Percentiles rank a stretch among this genome's conserved stretches.
These are phyloP conservation scores for Pichia sp. DNA, from an alignment of 1,139 yeast species.

Conservation along the genomic window DNA sequence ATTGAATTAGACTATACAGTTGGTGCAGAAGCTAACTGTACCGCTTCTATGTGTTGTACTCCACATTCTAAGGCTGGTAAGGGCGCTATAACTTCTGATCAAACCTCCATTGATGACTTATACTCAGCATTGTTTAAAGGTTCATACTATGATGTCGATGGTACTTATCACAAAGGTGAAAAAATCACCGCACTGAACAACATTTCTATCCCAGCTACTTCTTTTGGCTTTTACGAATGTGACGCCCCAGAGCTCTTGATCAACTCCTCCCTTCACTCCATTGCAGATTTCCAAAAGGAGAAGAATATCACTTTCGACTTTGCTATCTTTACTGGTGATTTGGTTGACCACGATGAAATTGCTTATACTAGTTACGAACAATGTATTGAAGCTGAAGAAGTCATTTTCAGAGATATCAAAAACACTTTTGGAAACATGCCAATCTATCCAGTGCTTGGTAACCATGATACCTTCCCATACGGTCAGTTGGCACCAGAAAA, in stretches of 20 bases:
- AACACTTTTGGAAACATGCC: constrained; percentile 46
- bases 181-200: constrained; percentile 4
- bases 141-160: constrained; percentile 16
- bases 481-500: constrained; percentile 57
- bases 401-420: constrained; percentile 47
- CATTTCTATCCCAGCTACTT: constrained; percentile 40
- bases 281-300: constrained; percentile 31
- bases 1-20: constrained; percentile 47
- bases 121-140: constrained; percentile 22
- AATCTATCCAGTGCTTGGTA: constrained; percentile 60
- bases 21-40: constrained; percentile 58
- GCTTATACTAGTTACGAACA: constrained; percentile 39
- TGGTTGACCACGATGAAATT: constrained; percentile 30
- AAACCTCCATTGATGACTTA: constrained; percentile 10
- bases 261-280: constrained; percentile 46
- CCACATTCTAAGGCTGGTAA: constrained; percentile 24
- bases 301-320: constrained; percentile 41
- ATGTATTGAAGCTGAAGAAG: constrained; percentile 47
- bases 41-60: constrained; percentile 43
- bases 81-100: constrained; percentile 27
- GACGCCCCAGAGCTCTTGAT: constrained; percentile 58
- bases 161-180: constrained; percentile 16
- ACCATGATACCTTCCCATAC: constrained; percentile 69
- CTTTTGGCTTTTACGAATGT: constrained; percentile 55
- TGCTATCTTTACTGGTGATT: constrained; percentile 63